Percentiles rank a stretch among this genome's conserved stretches.
Evolutionary conservation across 2,329 filamentous ascomycete species (phyloP).

Genomic region (Lecanicillium sp.): DNA sequence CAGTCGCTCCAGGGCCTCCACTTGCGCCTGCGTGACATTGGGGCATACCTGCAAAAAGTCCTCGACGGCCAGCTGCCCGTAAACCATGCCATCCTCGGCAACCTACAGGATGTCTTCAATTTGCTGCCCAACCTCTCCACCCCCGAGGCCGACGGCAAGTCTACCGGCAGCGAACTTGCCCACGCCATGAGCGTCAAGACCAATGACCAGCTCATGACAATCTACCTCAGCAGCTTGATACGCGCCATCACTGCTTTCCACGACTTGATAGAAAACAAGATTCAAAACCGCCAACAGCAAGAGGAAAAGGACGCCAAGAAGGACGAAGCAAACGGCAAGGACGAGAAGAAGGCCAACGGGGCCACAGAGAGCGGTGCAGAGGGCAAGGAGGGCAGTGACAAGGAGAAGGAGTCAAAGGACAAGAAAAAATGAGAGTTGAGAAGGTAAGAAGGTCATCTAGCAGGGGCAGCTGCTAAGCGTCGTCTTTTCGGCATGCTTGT

Average conservation of each 20-base stretch:
- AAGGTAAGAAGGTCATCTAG: background rate
- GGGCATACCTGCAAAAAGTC: slow-evolving; percentile 91
- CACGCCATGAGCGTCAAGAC: slow-evolving; percentile 98
- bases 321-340: slow-evolving; percentile 56
- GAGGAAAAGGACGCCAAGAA: slow-evolving; percentile 92
- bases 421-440: slow-evolving; percentile 34
- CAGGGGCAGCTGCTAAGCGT: background rate
- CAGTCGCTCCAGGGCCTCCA: slow-evolving; percentile 96
- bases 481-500: background rate
- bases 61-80: slow-evolving; percentile 87
- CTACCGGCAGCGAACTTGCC: slow-evolving; percentile 76
- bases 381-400: slow-evolving; percentile 44
- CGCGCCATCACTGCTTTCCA: slow-evolving; percentile 98
- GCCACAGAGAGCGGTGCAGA: slow-evolving; percentile 35
- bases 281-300: slow-evolving; percentile 94
- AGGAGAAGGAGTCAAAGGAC: slow-evolving; percentile 51
- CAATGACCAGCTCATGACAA: slow-evolving; percentile 97
- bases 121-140: slow-evolving; percentile 92
- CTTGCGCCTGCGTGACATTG: slow-evolving; percentile 89
- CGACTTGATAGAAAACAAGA: slow-evolving; percentile 99
- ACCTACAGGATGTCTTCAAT: slow-evolving; percentile 99
- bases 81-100: slow-evolving; percentile 95
- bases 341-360: slow-evolving; percentile 50
- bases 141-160: slow-evolving; percentile 60
- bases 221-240: slow-evolving; percentile 95